These are phyloP conservation scores for Cyclotella baltica DNA, from an alignment of 108 stramenopile genomes.

Conservation along the genomic window DNA sequence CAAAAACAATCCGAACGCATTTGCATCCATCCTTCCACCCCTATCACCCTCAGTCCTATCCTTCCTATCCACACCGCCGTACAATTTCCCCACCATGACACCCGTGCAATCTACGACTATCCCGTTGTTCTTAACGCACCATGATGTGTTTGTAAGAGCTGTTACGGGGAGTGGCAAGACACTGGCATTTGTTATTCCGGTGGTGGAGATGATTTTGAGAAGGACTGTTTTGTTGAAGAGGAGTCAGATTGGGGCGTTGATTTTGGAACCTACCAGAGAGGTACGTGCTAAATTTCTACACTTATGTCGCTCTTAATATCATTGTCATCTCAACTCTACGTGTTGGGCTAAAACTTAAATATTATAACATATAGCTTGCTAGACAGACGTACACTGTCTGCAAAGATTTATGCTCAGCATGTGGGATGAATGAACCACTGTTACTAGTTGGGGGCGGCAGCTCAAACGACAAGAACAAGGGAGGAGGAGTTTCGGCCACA, in stretches of 20 bases:
- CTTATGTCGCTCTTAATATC: neutral
- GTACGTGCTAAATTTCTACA: neutral
- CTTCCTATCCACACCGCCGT: conserved; percentile 60
- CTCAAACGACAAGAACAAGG: conserved; percentile 18
- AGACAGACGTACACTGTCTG: conserved; percentile 87
- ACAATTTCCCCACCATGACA: conserved; percentile 83
- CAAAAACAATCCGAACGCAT: conserved; percentile 14
- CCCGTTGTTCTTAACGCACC: conserved; percentile 94
- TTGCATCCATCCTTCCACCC: conserved; percentile 48
- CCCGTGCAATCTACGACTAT: conserved; percentile 95
- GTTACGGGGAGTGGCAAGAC: conserved; percentile 98
- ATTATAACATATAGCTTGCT: no score
- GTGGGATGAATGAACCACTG: conserved; percentile 65
- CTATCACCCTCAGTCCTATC: conserved; percentile 64
- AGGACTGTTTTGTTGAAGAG: conserved; percentile 54
- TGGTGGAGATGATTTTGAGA: conserved; percentile 89
- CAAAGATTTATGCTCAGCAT: conserved; percentile 64
- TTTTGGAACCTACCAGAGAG: conserved; percentile 95
- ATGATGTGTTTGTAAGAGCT: conserved; percentile 98
- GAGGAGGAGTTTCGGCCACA: conserved; percentile 67
- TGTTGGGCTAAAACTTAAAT: no score
- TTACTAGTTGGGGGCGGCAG: conserved; percentile 76
- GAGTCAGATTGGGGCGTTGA: conserved; percentile 80
- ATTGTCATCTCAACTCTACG: neutral
- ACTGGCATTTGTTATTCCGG: conserved; percentile 95